A percentile compares a stretch with the other conserved stretches of the same genome.
phyloP scores from a whole-genome alignment of 2,329 filamentous ascomycete genomes.

The Scytalidium lignicola region DNA sequence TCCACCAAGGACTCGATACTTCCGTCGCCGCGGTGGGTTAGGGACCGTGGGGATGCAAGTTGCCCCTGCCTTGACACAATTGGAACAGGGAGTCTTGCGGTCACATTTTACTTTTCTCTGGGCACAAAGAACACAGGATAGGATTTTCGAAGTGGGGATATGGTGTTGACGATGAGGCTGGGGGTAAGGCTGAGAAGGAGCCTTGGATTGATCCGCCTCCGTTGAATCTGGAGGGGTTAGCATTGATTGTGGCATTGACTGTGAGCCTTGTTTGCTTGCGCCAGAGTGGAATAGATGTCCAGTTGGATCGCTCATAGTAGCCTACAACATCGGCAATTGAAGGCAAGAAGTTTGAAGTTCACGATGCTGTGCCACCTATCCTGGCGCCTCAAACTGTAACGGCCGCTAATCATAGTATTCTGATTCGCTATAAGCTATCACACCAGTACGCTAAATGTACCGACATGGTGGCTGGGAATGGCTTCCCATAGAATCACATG shows the following conservation, averaged over 20 bases:
- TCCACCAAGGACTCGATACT: slow-evolving; percentile 19
- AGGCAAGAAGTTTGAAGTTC: background rate
- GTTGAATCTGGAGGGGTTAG: background rate
- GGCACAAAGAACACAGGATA: slow-evolving; percentile 24
- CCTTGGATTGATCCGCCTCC: no score
- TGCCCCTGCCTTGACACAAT: slow-evolving; percentile 24
- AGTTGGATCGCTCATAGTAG: background rate
- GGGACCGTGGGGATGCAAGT: slow-evolving; percentile 22
- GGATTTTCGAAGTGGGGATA: slow-evolving; percentile 3
- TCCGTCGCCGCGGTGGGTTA: slow-evolving; percentile 18
- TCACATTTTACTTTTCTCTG: slow-evolving; percentile 27
- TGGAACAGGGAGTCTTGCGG: slow-evolving; percentile 24
- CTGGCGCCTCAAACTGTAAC: no score
- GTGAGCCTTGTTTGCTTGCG: background rate
- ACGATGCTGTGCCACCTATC: no score
- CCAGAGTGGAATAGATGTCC: background rate
- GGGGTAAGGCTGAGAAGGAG: background rate
- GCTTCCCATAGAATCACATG: no score
- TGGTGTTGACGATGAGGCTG: background rate
- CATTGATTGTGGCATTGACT: background rate
- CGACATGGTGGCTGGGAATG: no score
- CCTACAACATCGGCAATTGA: no score
- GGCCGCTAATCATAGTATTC: no score
- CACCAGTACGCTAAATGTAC: no score
- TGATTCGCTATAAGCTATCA: no score